These are phyloP conservation scores for Nyssa sinensis DNA, from an alignment of 148 eudicot species.

Conservation along the genomic window DNA sequence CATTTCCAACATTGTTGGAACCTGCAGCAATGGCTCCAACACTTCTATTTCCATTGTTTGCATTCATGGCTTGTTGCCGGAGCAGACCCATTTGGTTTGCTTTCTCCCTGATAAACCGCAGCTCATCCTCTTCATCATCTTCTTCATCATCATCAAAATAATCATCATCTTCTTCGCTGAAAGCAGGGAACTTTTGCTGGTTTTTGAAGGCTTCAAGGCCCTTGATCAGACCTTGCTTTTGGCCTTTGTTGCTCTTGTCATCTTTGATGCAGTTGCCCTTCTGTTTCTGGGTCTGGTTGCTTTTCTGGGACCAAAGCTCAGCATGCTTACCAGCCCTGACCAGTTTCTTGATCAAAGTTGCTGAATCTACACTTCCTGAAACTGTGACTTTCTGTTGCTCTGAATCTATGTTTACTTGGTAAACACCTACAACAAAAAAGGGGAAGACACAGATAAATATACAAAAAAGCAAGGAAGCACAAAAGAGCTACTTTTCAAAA, in stretches of 20 bases:
- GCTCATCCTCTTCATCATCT: slow-evolving; percentile 37
- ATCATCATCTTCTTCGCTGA: slow-evolving; percentile 32
- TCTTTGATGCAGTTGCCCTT: slow-evolving; percentile 34
- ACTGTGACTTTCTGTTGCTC: slow-evolving; percentile 70
- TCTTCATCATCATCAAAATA: slow-evolving; percentile 19
- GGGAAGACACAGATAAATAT: neutral
- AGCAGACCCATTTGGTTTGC: slow-evolving; percentile 35
- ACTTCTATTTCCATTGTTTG: slow-evolving; percentile 31
- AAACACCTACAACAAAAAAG: slow-evolving; percentile 48
- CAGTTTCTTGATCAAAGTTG: slow-evolving; percentile 59
- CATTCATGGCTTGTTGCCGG: slow-evolving; percentile 42
- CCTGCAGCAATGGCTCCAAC: slow-evolving; percentile 14
- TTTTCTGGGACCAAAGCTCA: slow-evolving; percentile 60
- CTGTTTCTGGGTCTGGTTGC: slow-evolving; percentile 43
- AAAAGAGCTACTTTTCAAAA: no score
- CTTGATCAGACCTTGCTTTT: slow-evolving; percentile 36
- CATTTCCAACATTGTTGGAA: slow-evolving; percentile 24
- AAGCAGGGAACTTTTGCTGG: slow-evolving; percentile 37
- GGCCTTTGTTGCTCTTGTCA: slow-evolving; percentile 40
- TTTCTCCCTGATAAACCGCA: slow-evolving; percentile 30
- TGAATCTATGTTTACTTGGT: slow-evolving; percentile 53
- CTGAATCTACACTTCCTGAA: slow-evolving; percentile 62
- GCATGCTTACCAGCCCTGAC: slow-evolving; percentile 61
- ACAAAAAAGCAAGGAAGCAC: neutral
- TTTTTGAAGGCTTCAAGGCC: slow-evolving; percentile 43